Base-by-base conservation (phyloP, 2,329 filamentous ascomycete genomes). In the Fusarium sp. region DNA sequence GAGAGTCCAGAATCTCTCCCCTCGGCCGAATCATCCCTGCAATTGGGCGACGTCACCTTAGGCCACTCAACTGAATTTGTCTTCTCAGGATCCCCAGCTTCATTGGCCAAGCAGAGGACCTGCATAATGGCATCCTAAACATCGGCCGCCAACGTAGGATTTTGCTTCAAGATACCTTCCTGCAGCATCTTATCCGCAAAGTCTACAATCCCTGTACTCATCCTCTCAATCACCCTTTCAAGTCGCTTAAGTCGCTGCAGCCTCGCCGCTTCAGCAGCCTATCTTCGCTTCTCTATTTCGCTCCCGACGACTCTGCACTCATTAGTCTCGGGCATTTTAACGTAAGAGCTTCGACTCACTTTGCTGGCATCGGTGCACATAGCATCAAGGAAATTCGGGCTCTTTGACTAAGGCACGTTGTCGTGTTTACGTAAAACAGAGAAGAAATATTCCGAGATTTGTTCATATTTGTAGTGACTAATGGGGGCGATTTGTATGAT, bases 261-360 rank as follows among this genome's bases (percentile, higher is more conserved):
- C 4, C 62, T 58, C 7, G 62, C 62, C 10, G 49, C 36, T 25
- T 65, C 62, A 6, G 49, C 25, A 27, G 49, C 62, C 17, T 63
- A 58, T 49, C 58, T 65, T 57, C 7, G 62, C 62, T 49, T 65
- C 47, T 35, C 62, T 41, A 50, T 65, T 65, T 27, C 62, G 41
- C 44, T 62, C 62, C 15, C 62, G 22, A 3, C 62, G 58, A 15
- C 29, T 65, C 62, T 65, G 25, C 7, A 38, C 5, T 25, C 20
- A 10, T 62, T 49, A 62, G 53, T 15, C 18, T n/a, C 12, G 14
- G 27, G 31, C 25, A 3, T 17, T 11, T 18, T 49, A 17, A 49
- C 35, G 18, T 62, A 62, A 65, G 13, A 38, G 0, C 22, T 38
- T 49, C 42, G 62, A 54, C 20, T 27, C 5, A 65, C 62, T 17